Evolutionary conservation across 352 stramenopile genomes (phyloP), one percentile per base, ranked within the genome.

Genomic region (Pythium guiyangense): DNA sequence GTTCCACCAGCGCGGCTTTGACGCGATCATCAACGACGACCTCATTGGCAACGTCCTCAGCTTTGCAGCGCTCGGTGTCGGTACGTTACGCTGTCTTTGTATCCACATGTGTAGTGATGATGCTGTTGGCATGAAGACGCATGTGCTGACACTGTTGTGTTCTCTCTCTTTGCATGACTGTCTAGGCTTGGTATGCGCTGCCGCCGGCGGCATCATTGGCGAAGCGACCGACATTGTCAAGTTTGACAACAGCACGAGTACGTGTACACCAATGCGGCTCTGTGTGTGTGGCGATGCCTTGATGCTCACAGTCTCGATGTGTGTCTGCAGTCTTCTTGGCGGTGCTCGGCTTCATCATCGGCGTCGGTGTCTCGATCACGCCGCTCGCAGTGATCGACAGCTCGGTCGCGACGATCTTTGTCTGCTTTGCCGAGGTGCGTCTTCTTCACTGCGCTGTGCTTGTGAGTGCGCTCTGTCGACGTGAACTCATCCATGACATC

Each of bases 1-100:
- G 18, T 98, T 99, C 65, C 78, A 90, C 60, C 67, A 88, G 54
- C 85, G 93, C 40, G 96, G 94, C n/a, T 98, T 95, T 59, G 96
- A 95, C 58, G 84, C 90, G 2, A 98, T 99, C 61, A 97, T 98
- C 68, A 98, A 97, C 65, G 96, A 99, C 69, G 85, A 97, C 45
- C 73, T 99, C 39, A 92, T 98, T 34, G 88, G 94, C 65, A 96
- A 86, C 42, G 88, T 97, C 18, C 70, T 99, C 26, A 73, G 77
- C 29, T 94, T 98, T 63, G 77, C 92, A 6, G 84, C 84, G n/a
- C 70, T 98, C 15, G 81, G 67, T n/a, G 74, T 98, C 37, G 94
- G 86, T 72, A 70, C 44, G 73, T 66, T 15, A 4, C 5, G 42
- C 42, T 25, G 18, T 46, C 4, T 26, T 25, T 46, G 42, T 25